Percentiles rank a stretch among this genome's conserved stretches.
Evolutionary conservation across 1,284 basidiomycete genomes (phyloP).

Genomic region (Xerocomus minutiporus): DNA sequence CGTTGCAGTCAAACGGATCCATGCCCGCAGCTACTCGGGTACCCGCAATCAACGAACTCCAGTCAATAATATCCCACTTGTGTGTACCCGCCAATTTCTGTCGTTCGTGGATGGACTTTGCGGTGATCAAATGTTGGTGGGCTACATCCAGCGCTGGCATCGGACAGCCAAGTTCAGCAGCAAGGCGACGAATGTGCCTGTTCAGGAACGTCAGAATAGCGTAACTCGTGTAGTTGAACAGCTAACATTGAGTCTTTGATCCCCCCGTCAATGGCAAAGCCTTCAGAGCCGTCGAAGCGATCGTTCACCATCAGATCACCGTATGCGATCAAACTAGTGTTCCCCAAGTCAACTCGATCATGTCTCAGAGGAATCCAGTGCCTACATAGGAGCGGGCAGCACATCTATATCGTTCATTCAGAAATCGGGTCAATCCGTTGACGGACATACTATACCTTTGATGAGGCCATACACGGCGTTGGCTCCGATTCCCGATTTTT

Average conservation of each 20-base stretch:
- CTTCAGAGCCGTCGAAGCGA: constrained; percentile 70
- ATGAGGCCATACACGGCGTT: constrained; percentile 55
- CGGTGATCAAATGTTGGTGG: constrained; percentile 74
- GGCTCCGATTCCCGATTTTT: constrained; percentile 77
- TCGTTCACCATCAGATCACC: constrained; percentile 66
- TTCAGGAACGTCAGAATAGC: constrained; percentile 8
- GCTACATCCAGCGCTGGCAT: constrained; percentile 79
- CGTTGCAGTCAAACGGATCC: constrained; percentile 51
- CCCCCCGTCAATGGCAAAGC: constrained; percentile 88
- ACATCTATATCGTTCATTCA: constrained; percentile 39
- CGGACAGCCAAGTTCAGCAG: constrained; percentile 65
- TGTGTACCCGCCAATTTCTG: constrained; percentile 44
- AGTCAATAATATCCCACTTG: constrained; percentile 57
- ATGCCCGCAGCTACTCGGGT: constrained; percentile 66
- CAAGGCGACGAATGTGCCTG: constrained; percentile 61
- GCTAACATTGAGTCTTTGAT: constrained; percentile 67
- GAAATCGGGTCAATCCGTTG: constrained; percentile 19
- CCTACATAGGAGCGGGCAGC: constrained; percentile 56
- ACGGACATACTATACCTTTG: constrained; percentile 46
- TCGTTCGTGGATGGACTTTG: constrained; percentile 60
- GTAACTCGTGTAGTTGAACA: background rate
- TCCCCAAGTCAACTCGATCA: constrained; percentile 4
- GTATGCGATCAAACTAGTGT: constrained; percentile 50
- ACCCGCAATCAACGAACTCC: constrained; percentile 69
- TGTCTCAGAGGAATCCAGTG: background rate